Evolutionary conservation across 805 yeast species (phyloP), one percentile per base, ranked within the genome.

Genomic region (Lipomyces orientalis): DNA sequence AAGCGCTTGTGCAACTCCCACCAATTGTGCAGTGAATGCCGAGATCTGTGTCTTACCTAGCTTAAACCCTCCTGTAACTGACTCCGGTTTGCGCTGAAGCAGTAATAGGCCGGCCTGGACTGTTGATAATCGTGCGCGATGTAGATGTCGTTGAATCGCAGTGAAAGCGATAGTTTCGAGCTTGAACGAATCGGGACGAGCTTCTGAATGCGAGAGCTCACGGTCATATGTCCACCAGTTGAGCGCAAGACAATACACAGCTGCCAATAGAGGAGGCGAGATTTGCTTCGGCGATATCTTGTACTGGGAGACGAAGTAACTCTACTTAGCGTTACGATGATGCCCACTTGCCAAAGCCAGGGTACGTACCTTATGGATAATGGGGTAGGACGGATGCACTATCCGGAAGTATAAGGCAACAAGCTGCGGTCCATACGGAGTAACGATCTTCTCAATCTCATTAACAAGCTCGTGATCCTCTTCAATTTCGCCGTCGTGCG

Each of bases 61-160:
- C 1, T 39, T 60, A 49, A 68, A 49, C 12, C 71, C 68, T 5
- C 71, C 71, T 8, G 58, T 33, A 6, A 64, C 56, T 14, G 70
- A 49, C 31, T 63, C 70, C 6, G 72, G 65, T 29, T 64, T 67
- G 25, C 71, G 69, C 65, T 74, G 76, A 25, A 74, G 66, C 74
- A 81, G 62, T 10, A 81, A 68, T 19, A 80, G 64, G 16, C 80
- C 74, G 1, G 79, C 81, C 62, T 81, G 83, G 14, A 79, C 73
- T 0, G 79, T 77, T 3, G 82, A 77, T 34, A 80, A 73, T 39
- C 80, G 76, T 1, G 79, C 70, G 81, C 75, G 66, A 22, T 68
- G 68, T 16, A 73, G 57, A 43, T 65, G 69, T 10, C 69, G 61
- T 33, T 71, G 69, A 56, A 69, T 66, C 29, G 73, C 73, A 9